These are phyloP conservation scores for Theileria orientalis DNA, from an alignment of 169 alveolate species.

Conservation along the genomic window DNA sequence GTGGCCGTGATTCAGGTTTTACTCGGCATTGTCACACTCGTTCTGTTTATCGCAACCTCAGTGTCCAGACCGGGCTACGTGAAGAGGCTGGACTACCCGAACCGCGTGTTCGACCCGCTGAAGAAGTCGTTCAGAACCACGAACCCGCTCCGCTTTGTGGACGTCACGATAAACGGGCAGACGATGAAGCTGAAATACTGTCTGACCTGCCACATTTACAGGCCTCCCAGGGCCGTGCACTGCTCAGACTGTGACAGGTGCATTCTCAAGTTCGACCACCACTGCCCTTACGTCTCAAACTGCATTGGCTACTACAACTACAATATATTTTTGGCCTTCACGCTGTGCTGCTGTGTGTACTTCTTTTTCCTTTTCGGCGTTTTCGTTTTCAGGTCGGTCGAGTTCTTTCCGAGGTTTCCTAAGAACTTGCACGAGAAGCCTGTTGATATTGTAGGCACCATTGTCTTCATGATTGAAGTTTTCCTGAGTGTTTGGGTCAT, in stretches of 20 bases:
- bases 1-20: not conserved
- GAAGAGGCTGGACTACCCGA: constrained; percentile 33
- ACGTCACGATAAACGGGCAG: constrained; percentile 70
- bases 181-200: constrained; percentile 76
- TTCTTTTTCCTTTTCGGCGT: constrained; percentile 26
- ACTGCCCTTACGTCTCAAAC: constrained; percentile 89
- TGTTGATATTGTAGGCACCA: constrained; percentile 51
- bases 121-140: constrained; percentile 57
- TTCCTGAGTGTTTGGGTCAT: constrained; percentile 72
- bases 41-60: constrained; percentile 27
- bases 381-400: constrained; percentile 58
- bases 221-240: constrained; percentile 90
- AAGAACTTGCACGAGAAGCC: constrained; percentile 12
- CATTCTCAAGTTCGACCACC: constrained; percentile 89
- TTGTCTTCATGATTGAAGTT: constrained; percentile 36
- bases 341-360: constrained; percentile 71
- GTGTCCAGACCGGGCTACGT: constrained; percentile 50
- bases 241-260: constrained; percentile 89
- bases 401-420: constrained; percentile 46
- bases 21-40: constrained; percentile 15
- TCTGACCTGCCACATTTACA: constrained; percentile 80
- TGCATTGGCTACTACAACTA: constrained; percentile 87
- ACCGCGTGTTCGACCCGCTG: constrained; percentile 58
- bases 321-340: constrained; percentile 76
- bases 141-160: constrained; percentile 73